Base-by-base conservation (phyloP, 2,329 filamentous ascomycete species). In the Hypoxylon sp. region DNA sequence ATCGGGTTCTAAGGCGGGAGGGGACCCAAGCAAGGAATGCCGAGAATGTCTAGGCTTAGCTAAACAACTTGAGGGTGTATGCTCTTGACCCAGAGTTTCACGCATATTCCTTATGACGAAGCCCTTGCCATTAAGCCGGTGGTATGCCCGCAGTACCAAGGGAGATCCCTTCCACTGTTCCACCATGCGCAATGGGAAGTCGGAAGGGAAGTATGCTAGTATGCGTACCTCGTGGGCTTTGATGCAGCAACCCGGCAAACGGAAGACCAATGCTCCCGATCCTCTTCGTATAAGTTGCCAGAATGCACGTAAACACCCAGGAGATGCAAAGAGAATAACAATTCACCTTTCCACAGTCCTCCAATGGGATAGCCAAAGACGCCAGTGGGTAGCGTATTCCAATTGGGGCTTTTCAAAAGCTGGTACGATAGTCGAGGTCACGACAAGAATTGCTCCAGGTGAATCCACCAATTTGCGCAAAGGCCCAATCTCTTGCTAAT, bases 11-110 rank as follows among this genome's bases (percentile, higher is more conserved):
- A 65, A 19, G 64, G 72, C 62, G 67, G 68, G 68, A 72, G 72
- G 70, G 72, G 60, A 31, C 63, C 54, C 54, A 65, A 72, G 56
- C 65, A 67, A 74, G 74, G 75, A 78, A 78, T 78, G 76, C 70
- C 72, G 67, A 71, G 65, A 63, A 63, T 72, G 70, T 72, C 63
- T 70, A 67, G 66, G 39, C 58, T 64, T 56, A 69, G 65, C 67
- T 68, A 70, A 67, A 59, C 64, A 44, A 54, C 46, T 63, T 44
- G 67, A 71, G 68, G 72, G 70, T 64, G 70, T 64, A 73, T 68
- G 68, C 54, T 65, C 65, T 73, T 66, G 63, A 70, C 61, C 69
- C 53, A 68, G 64, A 70, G 58, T 68, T 68, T 70, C 67, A 63
- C 62, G 59, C 60, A 47, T 59, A 61, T 64, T 70, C 48, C 47